Percentiles rank a stretch among this genome's conserved stretches.
Evolutionary conservation across 805 yeast species (phyloP).

Genomic region (Saccharomycopsis sp.): DNA sequence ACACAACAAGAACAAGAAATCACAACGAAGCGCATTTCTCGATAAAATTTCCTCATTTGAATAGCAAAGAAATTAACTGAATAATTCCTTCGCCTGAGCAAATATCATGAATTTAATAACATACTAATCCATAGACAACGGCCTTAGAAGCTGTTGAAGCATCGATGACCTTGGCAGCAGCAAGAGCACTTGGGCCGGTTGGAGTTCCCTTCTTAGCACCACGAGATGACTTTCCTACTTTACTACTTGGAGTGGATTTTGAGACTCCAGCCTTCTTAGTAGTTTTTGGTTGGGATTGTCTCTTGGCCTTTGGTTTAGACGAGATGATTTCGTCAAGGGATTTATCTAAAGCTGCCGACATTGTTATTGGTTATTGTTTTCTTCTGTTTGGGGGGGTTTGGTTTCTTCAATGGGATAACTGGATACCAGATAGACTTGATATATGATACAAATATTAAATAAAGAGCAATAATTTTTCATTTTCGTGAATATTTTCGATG

Average conservation of each 20-base stretch:
- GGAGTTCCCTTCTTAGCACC: conserved; percentile 27
- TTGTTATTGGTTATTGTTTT: conserved; percentile 26
- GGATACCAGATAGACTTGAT: too few species aligned
- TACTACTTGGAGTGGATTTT: conserved; percentile 28
- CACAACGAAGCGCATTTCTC: background rate
- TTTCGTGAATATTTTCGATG: background rate
- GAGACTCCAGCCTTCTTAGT: conserved; percentile 18
- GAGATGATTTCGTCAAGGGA: conserved; percentile 93
- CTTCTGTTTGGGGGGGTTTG: background rate
- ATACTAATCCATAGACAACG: conserved; percentile 67
- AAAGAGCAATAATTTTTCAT: too few species aligned
- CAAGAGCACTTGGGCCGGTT: conserved; percentile 29
- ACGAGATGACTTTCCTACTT: conserved; percentile 32
- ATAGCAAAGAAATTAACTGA: background rate
- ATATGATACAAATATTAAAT: too few species aligned
- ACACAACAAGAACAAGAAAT: background rate
- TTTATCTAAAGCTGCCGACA: conserved; percentile 83
- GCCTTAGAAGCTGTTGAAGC: conserved; percentile 67
- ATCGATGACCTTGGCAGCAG: conserved; percentile 34
- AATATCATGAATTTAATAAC: conserved; percentile 17
- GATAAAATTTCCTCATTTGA: background rate
- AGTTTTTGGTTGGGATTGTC: conserved; percentile 22
- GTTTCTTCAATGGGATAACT: too few species aligned
- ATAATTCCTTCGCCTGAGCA: background rate
- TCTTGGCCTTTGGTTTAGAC: conserved; percentile 38